Evolutionary conservation across 306 rosid genomes (phyloP).

Genomic region (Ammopiptanthus mongolicus): DNA sequence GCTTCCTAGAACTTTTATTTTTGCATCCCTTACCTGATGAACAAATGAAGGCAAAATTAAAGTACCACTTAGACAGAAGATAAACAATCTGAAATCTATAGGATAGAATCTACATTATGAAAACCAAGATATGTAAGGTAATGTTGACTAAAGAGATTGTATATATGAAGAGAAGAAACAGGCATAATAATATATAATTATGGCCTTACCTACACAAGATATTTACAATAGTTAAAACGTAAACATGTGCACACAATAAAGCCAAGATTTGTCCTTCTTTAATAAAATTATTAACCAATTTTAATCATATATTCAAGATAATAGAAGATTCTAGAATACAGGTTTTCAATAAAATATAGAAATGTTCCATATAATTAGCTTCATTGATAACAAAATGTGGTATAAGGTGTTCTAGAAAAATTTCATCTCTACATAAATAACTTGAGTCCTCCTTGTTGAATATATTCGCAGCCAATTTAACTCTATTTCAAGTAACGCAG

Average conservation of each 20-base stretch:
- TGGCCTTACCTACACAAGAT: not conserved
- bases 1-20: slow-evolving; percentile 70
- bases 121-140: not conserved
- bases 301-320: slow-evolving; percentile 4
- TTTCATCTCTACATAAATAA: not conserved
- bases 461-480: not conserved
- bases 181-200: not conserved
- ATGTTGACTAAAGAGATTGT: not conserved
- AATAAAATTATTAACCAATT: not conserved
- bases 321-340: not conserved
- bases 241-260: not conserved
- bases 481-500: not conserved
- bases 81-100: not conserved
- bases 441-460: not conserved
- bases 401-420: not conserved
- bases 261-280: not conserved
- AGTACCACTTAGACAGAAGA: slow-evolving; percentile 13
- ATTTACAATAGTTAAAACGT: not conserved
- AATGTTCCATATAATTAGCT: not conserved
- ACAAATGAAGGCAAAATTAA: slow-evolving; percentile 24
- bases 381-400: not conserved
- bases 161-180: not conserved
- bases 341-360: slow-evolving; percentile 5
- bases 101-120: slow-evolving; percentile 7
- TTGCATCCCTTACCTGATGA: slow-evolving; percentile 79